Evolutionary conservation across 73 alveolate genomes (phyloP), one percentile per base, ranked within the genome.

Genomic region (Uronychia setigera): DNA sequence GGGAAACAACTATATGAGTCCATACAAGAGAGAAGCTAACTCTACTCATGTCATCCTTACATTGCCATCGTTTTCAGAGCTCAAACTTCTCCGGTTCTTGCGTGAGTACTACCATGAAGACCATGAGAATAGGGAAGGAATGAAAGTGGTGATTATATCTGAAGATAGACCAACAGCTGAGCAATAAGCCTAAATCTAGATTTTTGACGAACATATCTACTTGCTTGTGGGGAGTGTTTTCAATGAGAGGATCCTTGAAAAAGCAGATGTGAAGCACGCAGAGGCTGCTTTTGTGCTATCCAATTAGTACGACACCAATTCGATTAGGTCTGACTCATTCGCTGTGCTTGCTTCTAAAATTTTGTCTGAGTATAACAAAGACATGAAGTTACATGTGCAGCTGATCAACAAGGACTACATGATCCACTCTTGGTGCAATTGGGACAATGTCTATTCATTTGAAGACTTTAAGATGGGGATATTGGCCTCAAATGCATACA

Each of bases 381-480:
- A 79, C 25, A 76, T 87, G 81, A 88, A 82, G 60, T 86, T 91
- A 13, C 76, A 82, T 80, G 92, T 91, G 60, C 88, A 91, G 76
- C 74, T 91, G 25, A 82, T 91, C 1, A 91, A 77, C 76, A 90
- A 90, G 57, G 96, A 91, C 85, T 78, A 81, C 57, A 31, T 91
- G 29, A 91, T 91, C 26, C 96, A 91, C 74, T 81, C 91, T 19
- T 91, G 96, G 94, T 85, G 91, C 60, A 90, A 86, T 34, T 91
- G 96, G 96, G 94, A 91, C 33, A 76, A 90, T 82, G 96, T 80
- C 80, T 91, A 87, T 74, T 85, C 93, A 9, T 57, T 90, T 77
- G 92, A 90, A 29, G 92, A 91, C 57, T 90, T 91, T 33, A 91
- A 91, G 60, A 77, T 91, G 79, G 92, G 93, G 0, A 87, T 91